A percentile compares a stretch with the other conserved stretches of the same genome.
Evolutionary conservation across 163 green algal species (phyloP).

Genomic region (Trebouxia gelatinosa): DNA sequence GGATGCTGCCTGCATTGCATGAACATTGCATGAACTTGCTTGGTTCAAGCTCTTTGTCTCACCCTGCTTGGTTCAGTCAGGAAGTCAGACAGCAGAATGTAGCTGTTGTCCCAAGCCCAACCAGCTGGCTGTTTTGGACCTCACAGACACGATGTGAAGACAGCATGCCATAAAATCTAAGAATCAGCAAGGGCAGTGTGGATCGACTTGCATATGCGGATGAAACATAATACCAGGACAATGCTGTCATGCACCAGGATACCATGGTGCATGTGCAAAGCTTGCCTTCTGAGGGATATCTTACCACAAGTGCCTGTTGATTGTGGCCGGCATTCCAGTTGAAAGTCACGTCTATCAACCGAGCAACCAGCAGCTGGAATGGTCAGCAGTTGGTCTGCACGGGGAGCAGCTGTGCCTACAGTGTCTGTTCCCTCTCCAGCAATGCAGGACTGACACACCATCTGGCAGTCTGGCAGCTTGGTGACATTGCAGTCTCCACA

Average conservation of each 20-base stretch:
- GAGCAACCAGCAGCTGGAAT: slow-evolving; percentile 15
- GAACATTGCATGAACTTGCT: not conserved
- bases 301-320: slow-evolving; percentile 8
- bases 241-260: too few species aligned
- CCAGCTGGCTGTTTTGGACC: not conserved
- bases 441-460: slow-evolving; percentile 4
- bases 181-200: not conserved
- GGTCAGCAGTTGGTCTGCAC: not conserved
- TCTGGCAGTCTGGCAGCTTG: not conserved
- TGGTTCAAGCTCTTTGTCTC: not conserved
- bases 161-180: not conserved
- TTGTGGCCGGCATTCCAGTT: not conserved
- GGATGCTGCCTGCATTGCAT: not conserved
- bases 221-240: too few species aligned
- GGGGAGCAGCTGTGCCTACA: not conserved
- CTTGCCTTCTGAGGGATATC: not conserved
- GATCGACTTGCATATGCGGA: too few species aligned
- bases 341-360: not conserved
- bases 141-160: not conserved
- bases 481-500: slow-evolving; percentile 9
- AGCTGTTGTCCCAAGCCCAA: not conserved
- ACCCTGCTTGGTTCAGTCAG: not conserved
- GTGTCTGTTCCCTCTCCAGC: slow-evolving; percentile 2
- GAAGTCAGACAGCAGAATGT: not conserved
- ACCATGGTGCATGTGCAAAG: too few species aligned